phyloP scores from a whole-genome alignment of 345 rosid species.

The Turnera subulata region DNA sequence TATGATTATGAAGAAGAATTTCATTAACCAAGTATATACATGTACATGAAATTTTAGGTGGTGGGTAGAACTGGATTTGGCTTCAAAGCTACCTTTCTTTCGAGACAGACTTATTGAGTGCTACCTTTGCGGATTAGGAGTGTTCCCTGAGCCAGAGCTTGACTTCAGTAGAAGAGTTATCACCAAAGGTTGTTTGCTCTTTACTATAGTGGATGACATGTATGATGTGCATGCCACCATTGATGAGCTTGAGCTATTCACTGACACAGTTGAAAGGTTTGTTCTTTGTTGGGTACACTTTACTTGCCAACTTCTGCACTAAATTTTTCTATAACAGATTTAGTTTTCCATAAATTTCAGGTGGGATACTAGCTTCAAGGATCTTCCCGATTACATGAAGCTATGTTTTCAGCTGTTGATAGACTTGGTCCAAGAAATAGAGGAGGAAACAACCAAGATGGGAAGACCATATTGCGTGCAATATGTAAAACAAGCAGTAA shows the following conservation, averaged over 20 bases:
- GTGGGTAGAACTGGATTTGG: conserved; percentile 25
- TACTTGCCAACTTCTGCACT: too few species aligned
- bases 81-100: conserved; percentile 18
- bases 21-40: too few species aligned
- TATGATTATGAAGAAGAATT: too few species aligned
- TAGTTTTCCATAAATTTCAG: background rate
- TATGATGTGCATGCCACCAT: conserved; percentile 30
- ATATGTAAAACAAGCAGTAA: conserved; percentile 2
- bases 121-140: conserved; percentile 23
- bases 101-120: conserved; percentile 31
- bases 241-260: conserved; percentile 30
- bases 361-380: conserved; percentile 5
- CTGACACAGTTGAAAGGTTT: conserved; percentile 21
- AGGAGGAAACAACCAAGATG: background rate
- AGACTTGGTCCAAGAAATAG: background rate
- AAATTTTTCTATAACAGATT: background rate
- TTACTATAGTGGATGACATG: conserved; percentile 26
- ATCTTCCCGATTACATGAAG: conserved; percentile 10
- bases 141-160: conserved; percentile 18
- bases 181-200: conserved; percentile 7
- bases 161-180: conserved; percentile 2
- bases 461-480: background rate
- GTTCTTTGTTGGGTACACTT: too few species aligned
- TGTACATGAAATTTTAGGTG: conserved; percentile 30
- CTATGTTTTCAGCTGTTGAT: background rate